phyloP scores from a whole-genome alignment of 2,329 filamentous ascomycete genomes.

The Sphaerulina populicola region DNA sequence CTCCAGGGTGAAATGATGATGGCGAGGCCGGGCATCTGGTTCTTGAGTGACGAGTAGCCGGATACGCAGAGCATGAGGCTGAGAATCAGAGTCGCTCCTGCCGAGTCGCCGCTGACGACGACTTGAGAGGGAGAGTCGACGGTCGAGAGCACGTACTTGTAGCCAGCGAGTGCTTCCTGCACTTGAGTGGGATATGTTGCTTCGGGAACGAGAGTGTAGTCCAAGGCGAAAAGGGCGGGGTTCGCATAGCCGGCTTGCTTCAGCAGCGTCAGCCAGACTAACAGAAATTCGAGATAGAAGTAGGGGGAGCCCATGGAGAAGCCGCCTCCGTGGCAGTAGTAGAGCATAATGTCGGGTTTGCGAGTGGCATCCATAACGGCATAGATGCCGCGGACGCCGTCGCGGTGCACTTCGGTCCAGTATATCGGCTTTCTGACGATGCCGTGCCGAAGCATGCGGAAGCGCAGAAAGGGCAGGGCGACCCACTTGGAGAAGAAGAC shows the following conservation, averaged over 20 bases:
- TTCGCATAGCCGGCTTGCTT: slow-evolving; percentile 59
- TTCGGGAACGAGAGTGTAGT: slow-evolving; percentile 73
- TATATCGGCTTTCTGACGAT: slow-evolving; percentile 53
- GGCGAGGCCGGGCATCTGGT: slow-evolving; percentile 52
- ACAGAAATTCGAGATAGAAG: slow-evolving; percentile 78
- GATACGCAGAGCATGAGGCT: slow-evolving; percentile 63
- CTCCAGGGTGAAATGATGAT: slow-evolving; percentile 75
- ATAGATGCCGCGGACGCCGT: slow-evolving; percentile 54
- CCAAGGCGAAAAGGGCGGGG: slow-evolving; percentile 68
- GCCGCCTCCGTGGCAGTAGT: slow-evolving; percentile 75
- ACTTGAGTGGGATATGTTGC: slow-evolving; percentile 65
- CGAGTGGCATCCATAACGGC: slow-evolving; percentile 53
- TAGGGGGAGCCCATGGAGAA: slow-evolving; percentile 74
- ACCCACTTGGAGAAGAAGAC: slow-evolving; percentile 72
- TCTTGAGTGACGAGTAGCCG: slow-evolving; percentile 37
- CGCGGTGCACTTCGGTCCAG: slow-evolving; percentile 53
- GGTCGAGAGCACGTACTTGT: slow-evolving; percentile 58
- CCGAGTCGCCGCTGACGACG: slow-evolving; percentile 69
- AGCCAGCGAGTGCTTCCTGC: slow-evolving; percentile 60
- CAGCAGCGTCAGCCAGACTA: slow-evolving; percentile 62
- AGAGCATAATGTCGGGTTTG: slow-evolving; percentile 67
- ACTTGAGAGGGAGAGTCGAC: slow-evolving; percentile 53
- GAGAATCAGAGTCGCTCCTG: slow-evolving; percentile 65
- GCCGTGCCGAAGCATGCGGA: slow-evolving; percentile 67
- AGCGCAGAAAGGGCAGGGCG: slow-evolving; percentile 63